Base-by-base conservation (phyloP, 2,329 filamentous ascomycete species). In the Ophiosphaerella korrae region DNA sequence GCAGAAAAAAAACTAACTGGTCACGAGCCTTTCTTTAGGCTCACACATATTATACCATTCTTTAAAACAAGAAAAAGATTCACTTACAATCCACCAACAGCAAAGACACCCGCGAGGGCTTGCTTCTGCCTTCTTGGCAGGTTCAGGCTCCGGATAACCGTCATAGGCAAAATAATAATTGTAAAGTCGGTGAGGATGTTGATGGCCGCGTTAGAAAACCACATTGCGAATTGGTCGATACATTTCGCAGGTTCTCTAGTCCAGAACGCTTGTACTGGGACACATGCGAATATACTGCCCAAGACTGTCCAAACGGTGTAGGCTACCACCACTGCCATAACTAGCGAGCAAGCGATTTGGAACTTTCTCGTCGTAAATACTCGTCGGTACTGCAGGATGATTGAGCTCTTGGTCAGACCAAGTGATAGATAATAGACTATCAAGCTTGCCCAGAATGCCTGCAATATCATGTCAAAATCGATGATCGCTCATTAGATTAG, bases 41-140 rank as follows among this genome's bases (percentile, higher is more conserved):
- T 7, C 8, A 36, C 8, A 36, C 18, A 4, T 21, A 6, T 11
- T 29, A 29, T 29, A 11, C 26, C 26, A 29, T 29, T 29, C 26
- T 11, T 7, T 29, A 29, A 29, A 29, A 29, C 7, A 29, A 29
- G 26, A 11, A 29, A 29, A 29, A 29, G 6, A 29, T 29, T 29
- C 26, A 71, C 73, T 66, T 64, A 76, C 75, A 76, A 74, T 26
- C 67, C 67, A 31, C 74, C 75, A 11, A 77, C 56, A 7, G 68
- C 67, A 42, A 77, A 77, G 24, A 77, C 68, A 6, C 60, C 63
- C 7, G 64, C 61, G 3, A 77, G 56, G 6, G 70, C 69, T 34
- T 66, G 51, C 53, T 75, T 76, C 49, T 76, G 71, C 21, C 62
- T 55, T 12, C 52, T 54, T 7, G 68, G 64, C 14, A 77, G 60